Evolutionary conservation across 2,329 filamentous ascomycete genomes (phyloP), one percentile per base, ranked within the genome.

Genomic region (Beauveria sp.): DNA sequence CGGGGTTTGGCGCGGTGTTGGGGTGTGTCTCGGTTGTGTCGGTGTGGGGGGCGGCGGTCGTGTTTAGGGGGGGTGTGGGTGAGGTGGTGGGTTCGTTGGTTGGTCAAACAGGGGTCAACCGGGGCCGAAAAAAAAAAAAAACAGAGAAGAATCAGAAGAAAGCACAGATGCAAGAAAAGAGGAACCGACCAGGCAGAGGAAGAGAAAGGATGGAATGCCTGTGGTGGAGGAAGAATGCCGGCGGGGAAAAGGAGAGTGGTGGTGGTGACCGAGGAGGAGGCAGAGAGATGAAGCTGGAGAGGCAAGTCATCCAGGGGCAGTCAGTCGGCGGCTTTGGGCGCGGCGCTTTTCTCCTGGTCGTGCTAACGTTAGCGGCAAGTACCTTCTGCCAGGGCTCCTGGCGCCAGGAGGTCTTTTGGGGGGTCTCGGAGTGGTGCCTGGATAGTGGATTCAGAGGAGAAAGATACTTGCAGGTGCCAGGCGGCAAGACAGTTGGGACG

Each of bases 261-360:
- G 34, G 26, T 51, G 55, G 24, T 41, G 46, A 26, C 28, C 1
- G 44, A 43, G 44, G 46, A 43, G 37, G 40, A 44, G 43, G 40
- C 18, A 37, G n/a, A 44, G 47, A 59, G 46, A 59, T 59, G 56
- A 59, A 52, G 47, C 28, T 43, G 56, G 24, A 40, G 46, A 58
- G 30, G 26, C 14, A 53, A 46, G 26, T 30, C 48, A 59, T 54
- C 57, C 57, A 59, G 57, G 57, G 57, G 57, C 40, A 37, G 34
- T 16, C 34, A 37, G 5, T 54, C 5, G 5, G 34, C 22, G 14
- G 22, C 34, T 20, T 43, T 44, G 55, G 55, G 55, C 55, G 22
- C 53, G 30, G 44, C 44, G 55, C 55, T 41, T 52, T 20, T n/a
- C 7, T 14, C 26, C 12, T 28, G 43, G 20, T 37, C 2, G 40